These are phyloP conservation scores for Stygiomarasmius scandens DNA, from an alignment of 1,284 basidiomycete genomes.

Conservation along the genomic window DNA sequence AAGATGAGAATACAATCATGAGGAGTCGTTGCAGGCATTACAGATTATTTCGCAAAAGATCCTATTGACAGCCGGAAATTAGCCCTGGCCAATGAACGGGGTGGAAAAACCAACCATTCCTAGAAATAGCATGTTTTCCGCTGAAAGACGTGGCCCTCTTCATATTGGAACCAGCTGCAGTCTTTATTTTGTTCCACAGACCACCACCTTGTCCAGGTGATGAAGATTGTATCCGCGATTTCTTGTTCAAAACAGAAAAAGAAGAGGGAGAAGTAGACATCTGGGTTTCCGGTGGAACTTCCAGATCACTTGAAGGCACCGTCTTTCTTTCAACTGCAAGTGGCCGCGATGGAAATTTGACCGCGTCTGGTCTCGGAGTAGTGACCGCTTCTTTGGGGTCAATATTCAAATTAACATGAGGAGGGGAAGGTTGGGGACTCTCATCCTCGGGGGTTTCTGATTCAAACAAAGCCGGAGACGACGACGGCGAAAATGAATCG, in stretches of 20 bases:
- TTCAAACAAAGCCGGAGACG: neutral
- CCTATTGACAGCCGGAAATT: too few species aligned
- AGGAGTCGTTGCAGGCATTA: too few species aligned
- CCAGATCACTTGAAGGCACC: neutral
- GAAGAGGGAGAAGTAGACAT: slow-evolving; percentile 2
- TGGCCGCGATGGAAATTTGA: neutral
- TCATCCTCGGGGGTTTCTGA: neutral
- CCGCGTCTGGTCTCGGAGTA: neutral
- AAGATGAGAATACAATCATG: too few species aligned
- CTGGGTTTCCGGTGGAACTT: neutral
- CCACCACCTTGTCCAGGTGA: slow-evolving; percentile 4
- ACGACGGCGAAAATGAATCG: neutral
- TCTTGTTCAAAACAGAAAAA: neutral
- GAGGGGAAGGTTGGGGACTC: neutral
- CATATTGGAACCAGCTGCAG: slow-evolving; percentile 24
- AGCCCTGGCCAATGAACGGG: too few species aligned
- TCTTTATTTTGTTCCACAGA: slow-evolving; percentile 43
- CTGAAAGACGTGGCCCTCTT: slow-evolving; percentile 12
- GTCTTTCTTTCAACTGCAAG: neutral
- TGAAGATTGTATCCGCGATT: neutral
- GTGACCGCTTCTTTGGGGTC: neutral
- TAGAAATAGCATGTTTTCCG: too few species aligned
- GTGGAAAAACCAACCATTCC: too few species aligned
- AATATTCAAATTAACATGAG: neutral
- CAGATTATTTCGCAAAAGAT: too few species aligned